Percentiles rank a stretch among this genome's conserved stretches.
Conservation (phyloP, 257 asterid genomes). For the Solanum rostratum region DNA sequence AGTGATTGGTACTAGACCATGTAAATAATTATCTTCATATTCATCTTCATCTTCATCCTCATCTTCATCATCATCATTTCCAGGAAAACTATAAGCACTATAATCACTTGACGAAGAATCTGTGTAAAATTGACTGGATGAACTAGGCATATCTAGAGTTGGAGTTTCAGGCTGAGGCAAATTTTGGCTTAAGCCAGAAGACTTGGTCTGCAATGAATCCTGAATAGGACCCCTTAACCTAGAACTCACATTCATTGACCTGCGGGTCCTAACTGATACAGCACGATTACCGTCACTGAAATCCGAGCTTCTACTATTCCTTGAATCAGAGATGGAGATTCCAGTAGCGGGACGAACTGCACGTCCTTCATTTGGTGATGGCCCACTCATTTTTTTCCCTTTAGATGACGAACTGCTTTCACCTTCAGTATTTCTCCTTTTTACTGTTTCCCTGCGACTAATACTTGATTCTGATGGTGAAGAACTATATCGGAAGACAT, state of each 20-base stretch:
- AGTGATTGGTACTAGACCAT: slow-evolving; percentile 14
- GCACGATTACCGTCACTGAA: slow-evolving; percentile 16
- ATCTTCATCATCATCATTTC: slow-evolving; percentile 17
- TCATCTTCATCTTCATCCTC: slow-evolving; percentile 21
- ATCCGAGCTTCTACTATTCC: slow-evolving; percentile 21
- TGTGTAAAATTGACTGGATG: slow-evolving; percentile 14
- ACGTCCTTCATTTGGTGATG: slow-evolving; percentile 10
- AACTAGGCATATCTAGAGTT: slow-evolving; percentile 13
- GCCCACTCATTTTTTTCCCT: slow-evolving; percentile 21
- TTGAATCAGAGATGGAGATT: slow-evolving; percentile 27
- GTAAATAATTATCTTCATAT: neutral
- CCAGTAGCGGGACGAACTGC: slow-evolving; percentile 22
- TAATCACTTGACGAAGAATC: slow-evolving; percentile 32
- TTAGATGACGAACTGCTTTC: slow-evolving; percentile 38
- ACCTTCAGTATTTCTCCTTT: slow-evolving; percentile 38
- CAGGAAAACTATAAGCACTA: slow-evolving; percentile 34
- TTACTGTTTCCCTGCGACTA: slow-evolving; percentile 7
- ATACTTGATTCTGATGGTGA: slow-evolving; percentile 23
- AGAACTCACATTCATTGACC: slow-evolving; percentile 22
- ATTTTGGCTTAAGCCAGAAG: slow-evolving; percentile 13
- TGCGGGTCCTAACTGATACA: slow-evolving; percentile 32
- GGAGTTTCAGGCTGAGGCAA: slow-evolving; percentile 17
- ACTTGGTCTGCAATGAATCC: slow-evolving; percentile 22
- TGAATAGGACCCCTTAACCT: slow-evolving; percentile 21
- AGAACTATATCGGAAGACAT: slow-evolving; percentile 17